Evolutionary conservation across 2,329 filamentous ascomycete genomes (phyloP).

Genomic region (Berkeleyomyces rouxiae): DNA sequence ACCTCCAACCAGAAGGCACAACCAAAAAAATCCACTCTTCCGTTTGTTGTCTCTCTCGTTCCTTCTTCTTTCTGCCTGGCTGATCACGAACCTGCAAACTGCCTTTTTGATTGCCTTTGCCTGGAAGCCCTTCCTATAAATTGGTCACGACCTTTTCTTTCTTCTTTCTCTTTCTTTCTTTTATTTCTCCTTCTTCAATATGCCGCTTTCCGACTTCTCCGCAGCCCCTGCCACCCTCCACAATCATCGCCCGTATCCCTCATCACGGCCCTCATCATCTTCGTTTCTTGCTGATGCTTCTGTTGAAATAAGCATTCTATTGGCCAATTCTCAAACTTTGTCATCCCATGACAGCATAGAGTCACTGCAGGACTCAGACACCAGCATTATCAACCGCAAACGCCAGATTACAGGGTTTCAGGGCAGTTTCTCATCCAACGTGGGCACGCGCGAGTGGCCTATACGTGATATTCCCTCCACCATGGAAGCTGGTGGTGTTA

Average conservation of each 20-base stretch:
- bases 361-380: neutral
- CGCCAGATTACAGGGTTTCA: slow-evolving; percentile 12
- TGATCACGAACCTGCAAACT: neutral
- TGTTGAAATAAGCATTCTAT: slow-evolving; percentile 6
- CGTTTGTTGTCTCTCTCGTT: neutral
- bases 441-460: slow-evolving; percentile 12
- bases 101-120: neutral
- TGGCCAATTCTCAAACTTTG: slow-evolving; percentile 2
- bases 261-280: neutral
- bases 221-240: neutral
- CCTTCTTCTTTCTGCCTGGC: neutral
- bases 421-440: slow-evolving; percentile 13
- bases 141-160: neutral
- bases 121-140: neutral
- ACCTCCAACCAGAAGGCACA: neutral
- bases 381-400: slow-evolving; percentile 12
- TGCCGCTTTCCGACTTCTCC: neutral
- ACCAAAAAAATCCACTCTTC: neutral
- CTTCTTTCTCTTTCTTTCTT: neutral
- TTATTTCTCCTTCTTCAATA: neutral
- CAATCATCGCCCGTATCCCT: neutral
- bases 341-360: neutral
- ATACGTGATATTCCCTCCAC: neutral
- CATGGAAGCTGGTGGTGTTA: neutral
- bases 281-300: slow-evolving; percentile 8